Evolutionary conservation across 495 filamentous ascomycete genomes (phyloP), one percentile per base, ranked within the genome.

Genomic region (Xylaria venustula): DNA sequence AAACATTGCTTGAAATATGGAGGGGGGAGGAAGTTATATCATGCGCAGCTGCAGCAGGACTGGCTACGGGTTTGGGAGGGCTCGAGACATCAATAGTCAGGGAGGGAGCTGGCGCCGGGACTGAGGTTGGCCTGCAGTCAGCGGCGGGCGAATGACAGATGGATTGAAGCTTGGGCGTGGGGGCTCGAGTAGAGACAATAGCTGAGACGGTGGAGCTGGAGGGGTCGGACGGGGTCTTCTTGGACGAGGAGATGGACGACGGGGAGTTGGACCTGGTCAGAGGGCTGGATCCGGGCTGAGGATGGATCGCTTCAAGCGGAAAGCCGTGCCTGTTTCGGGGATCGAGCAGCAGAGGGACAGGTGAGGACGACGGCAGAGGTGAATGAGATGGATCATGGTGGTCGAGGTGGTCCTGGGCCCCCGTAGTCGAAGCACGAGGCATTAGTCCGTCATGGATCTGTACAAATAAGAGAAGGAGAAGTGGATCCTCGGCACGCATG

Each of bases 1-100:
- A 59, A 58, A 62, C 67, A 71, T 71, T 51, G 64, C 69, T 69
- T 52, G 55, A 55, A 52, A 54, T 59, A 48, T 47, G 64, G 17
- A 45, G 59, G 50, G 69, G 65, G 51, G 69, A 64, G 46, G 41
- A 62, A 58, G 62, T 48, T 61, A 61, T 61, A 54, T 54, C 45
- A 42, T 30, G 34, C 41, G 49, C 32, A 48, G 26, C 37, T 36
- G 12, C 28, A 23, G 40, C 46, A 36, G 44, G 15, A 15, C 3
- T 8, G 25, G 15, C 15, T 19, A n/a, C 17, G 6, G 48, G 48
- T 17, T 4, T 8, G 17, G 42, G 19, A 25, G 57, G 25, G 15
- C 34, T 42, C 22, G 57, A 42, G 9, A 15, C 36, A 54, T 2
- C 14, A 19, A 37, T 25, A 34, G 26, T 7, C 11, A 12, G 30